Evolutionary conservation across 106 monocot species (phyloP).

Genomic region (Apostasia ramifera): DNA sequence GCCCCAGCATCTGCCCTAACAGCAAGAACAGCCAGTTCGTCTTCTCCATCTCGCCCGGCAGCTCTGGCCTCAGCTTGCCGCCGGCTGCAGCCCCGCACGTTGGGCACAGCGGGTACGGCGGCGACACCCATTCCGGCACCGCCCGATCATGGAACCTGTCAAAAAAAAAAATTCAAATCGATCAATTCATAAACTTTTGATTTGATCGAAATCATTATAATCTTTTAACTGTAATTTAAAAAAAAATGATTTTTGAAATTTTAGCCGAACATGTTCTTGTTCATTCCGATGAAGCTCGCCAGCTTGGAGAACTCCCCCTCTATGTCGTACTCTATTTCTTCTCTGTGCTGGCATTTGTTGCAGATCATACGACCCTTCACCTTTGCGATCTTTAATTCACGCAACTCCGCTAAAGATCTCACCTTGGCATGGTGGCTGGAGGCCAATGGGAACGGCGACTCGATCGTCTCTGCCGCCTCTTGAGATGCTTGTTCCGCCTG

Average conservation of each 20-base stretch:
- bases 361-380: conserved; percentile 23
- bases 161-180: too few species aligned
- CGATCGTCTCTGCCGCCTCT: background rate
- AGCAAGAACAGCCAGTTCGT: conserved; percentile 58
- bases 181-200: too few species aligned
- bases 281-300: background rate
- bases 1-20: conserved; percentile 27
- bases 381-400: background rate
- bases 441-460: conserved; percentile 28
- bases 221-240: too few species aligned
- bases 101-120: conserved; percentile 9
- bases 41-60: conserved; percentile 7
- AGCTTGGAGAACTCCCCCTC: conserved; percentile 10
- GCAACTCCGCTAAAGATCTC: conserved; percentile 4
- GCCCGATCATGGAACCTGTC: conserved; percentile 17
- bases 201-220: too few species aligned
- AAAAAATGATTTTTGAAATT: too few species aligned
- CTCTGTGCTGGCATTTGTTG: conserved; percentile 21
- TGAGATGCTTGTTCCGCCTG: too few species aligned
- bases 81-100: conserved; percentile 13
- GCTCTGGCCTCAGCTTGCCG: conserved; percentile 18
- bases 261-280: background rate
- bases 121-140: conserved; percentile 21
- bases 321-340: conserved; percentile 1
- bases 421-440: conserved; percentile 16